A percentile compares a stretch with the other conserved stretches of the same genome.
Conservation (phyloP, 306 rosid genomes). For the Amphicarpaea edgeworthii region DNA sequence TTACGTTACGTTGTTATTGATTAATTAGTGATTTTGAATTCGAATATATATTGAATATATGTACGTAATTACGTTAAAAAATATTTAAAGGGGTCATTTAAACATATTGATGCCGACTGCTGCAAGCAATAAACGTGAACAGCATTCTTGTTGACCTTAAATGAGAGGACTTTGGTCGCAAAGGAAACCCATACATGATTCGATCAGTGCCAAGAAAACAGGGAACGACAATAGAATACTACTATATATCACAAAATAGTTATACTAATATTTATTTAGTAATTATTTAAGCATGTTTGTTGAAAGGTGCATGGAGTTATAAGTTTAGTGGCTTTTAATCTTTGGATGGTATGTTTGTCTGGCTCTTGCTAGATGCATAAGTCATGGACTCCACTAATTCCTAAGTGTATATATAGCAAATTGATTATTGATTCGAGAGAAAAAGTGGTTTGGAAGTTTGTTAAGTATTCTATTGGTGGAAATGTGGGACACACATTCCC, state of each 20-base stretch:
- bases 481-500: slow-evolving; percentile 36
- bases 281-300: not conserved
- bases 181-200: slow-evolving; percentile 6
- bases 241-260: not conserved
- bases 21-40: no score
- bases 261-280: not conserved
- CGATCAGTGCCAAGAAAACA: slow-evolving; percentile 40
- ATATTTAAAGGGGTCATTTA: no score
- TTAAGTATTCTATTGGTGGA: slow-evolving; percentile 18
- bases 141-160: slow-evolving; percentile 33
- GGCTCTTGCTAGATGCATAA: slow-evolving; percentile 21
- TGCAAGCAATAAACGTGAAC: not conserved
- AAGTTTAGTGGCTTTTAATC: slow-evolving; percentile 29
- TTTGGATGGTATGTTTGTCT: slow-evolving; percentile 52
- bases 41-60: no score
- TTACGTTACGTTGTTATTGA: no score
- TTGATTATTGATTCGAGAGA: slow-evolving; percentile 29
- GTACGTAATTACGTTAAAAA: no score
- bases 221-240: not conserved
- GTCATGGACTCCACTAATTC: slow-evolving; percentile 30
- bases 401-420: no score
- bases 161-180: not conserved
- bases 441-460: slow-evolving; percentile 44
- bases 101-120: slow-evolving; percentile 5
- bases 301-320: slow-evolving; percentile 19